A percentile compares a stretch with the other conserved stretches of the same genome.
phyloP scores from a whole-genome alignment of 495 filamentous ascomycete genomes.

The Tuber melanosporum region DNA sequence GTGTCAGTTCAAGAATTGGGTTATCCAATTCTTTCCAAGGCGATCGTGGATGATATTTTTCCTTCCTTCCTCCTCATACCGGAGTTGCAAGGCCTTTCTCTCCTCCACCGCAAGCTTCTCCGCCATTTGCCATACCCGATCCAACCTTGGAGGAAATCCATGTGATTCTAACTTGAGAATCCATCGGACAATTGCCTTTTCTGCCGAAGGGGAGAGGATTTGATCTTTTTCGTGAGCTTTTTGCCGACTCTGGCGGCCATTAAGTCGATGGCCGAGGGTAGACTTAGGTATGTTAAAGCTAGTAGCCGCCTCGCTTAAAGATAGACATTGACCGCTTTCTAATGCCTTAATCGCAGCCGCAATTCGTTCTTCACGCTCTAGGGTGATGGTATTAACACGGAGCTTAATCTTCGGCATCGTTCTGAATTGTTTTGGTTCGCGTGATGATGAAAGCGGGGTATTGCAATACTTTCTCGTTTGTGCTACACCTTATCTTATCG shows the following conservation, averaged over 20 bases:
- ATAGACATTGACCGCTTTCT: not conserved
- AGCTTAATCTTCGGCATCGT: not conserved
- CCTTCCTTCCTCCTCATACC: not conserved
- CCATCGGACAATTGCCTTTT: not conserved
- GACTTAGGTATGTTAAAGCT: not conserved
- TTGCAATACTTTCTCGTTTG: not conserved
- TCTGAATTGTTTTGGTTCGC: not conserved
- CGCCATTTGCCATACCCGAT: not conserved
- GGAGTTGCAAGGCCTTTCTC: not conserved
- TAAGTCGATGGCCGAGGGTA: not conserved
- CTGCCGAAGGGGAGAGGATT: not conserved
- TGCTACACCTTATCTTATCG: not conserved
- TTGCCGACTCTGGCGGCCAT: not conserved
- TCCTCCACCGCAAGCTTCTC: not conserved
- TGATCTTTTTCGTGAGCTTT: not conserved
- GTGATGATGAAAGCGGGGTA: not conserved
- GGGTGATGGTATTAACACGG: not conserved
- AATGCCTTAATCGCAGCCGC: not conserved
- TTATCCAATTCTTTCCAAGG: not conserved
- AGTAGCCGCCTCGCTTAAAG: not conserved
- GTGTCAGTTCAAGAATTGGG: not conserved
- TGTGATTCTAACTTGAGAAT: not conserved
- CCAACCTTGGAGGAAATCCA: not conserved
- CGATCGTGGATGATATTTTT: not conserved
- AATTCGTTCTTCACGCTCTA: not conserved